Base-by-base conservation (phyloP, 768 basidiomycete species). In the Leucogyrophana mollusca region DNA sequence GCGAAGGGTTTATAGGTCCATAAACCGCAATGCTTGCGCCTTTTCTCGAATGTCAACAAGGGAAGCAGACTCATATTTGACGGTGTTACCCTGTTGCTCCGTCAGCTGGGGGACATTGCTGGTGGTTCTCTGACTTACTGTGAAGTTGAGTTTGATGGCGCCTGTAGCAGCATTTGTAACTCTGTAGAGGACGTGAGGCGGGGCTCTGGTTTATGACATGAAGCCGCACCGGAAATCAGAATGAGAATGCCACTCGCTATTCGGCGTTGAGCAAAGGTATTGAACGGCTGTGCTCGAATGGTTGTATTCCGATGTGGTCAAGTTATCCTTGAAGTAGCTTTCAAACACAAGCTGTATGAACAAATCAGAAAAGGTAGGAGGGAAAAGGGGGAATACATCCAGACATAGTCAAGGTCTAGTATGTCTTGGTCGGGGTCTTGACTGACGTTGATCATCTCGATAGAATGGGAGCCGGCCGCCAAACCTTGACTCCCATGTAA, bases 371-470 rank as follows among this genome's bases (percentile, higher is more conserved):
- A 37, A 6, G 16, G n/a, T 6, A 16, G 35, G 6, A 37, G 6
- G 16, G 16, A 9, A 21, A 37, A 16, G 7, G 6, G 35, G 20
- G 13, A 16, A 18, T 11, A n/a, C n/a, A n/a, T n/a, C 46, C 57
- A 17, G 17, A 56, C 57, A 18, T 48, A 39, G 24, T 49, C 45
- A 18, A 59, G 13, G n/a, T 47, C 51, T 5, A 59, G 27, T 3
- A 48, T 32, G 4, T 47, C 21, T 17, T 25, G 40, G 1, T 36
- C 1, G 11, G 24, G 11, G 16, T 50, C 50, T 11, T 34, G 10
- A 23, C 54, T 39, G 5, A 38, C 40, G 22, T 52, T 56, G 2
- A 32, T 42, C 17, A 59, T 33, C 36, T 53, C 47, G 14, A 59
- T 18, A 13, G 45, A 34, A 39, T 59, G 57, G 7, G 34, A 9